These are phyloP conservation scores for Pseudonitzschia multiseries DNA, from an alignment of 108 stramenopile species.

Conservation along the genomic window DNA sequence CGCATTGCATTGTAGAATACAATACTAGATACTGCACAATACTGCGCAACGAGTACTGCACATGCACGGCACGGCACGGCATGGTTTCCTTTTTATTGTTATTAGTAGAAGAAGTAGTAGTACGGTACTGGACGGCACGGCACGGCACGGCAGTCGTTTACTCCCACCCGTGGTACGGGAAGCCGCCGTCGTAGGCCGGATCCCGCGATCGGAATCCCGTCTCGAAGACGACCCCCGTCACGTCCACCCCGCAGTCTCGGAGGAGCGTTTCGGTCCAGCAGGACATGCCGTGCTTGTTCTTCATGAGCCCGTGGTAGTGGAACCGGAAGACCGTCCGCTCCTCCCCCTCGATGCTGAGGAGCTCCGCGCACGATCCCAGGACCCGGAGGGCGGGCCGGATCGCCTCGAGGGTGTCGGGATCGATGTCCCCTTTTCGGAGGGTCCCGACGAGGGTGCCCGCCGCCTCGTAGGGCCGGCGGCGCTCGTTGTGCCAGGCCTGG, in stretches of 20 bases:
- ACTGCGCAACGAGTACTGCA: no score
- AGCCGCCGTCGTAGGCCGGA: constrained; percentile 75
- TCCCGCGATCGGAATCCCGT: constrained; percentile 80
- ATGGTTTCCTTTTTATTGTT: no score
- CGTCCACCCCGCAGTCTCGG: constrained; percentile 78
- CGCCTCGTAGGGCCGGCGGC: constrained; percentile 61
- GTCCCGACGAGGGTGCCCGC: constrained; percentile 70
- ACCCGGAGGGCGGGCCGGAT: constrained; percentile 82
- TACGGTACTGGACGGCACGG: no score
- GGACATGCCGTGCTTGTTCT: constrained; percentile 81
- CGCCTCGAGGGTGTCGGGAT: constrained; percentile 48
- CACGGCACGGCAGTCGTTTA: no score
- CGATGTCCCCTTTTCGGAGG: constrained; percentile 54
- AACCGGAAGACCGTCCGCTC: constrained; percentile 77
- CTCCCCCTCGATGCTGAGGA: constrained; percentile 65
- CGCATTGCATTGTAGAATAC: no score
- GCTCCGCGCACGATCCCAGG: constrained; percentile 63
- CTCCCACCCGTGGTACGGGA: constrained; percentile 18
- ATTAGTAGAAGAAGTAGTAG: no score
- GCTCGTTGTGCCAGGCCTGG: constrained; percentile 48
- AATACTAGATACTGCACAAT: no score
- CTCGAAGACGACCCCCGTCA: constrained; percentile 84
- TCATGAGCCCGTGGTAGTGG: constrained; percentile 84
- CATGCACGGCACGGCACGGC: no score
- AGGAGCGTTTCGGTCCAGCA: constrained; percentile 73